phyloP scores from a whole-genome alignment of 2,329 filamentous ascomycete genomes.

The Cladosporium sp. region DNA sequence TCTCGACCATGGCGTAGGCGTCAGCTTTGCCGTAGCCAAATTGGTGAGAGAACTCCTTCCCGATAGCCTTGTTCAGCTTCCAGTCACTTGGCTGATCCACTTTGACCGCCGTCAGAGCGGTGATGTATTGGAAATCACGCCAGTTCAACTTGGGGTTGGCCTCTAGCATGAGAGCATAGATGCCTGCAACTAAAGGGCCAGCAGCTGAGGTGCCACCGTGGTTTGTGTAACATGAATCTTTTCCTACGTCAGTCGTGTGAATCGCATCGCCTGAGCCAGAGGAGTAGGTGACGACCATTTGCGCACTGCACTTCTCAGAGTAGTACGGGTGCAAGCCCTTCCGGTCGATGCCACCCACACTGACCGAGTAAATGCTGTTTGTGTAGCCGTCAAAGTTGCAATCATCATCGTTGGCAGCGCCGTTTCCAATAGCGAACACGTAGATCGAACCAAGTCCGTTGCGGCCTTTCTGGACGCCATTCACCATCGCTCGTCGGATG shows the following conservation, averaged over 20 bases:
- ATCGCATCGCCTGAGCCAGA: constrained; percentile 86
- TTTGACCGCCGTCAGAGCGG: constrained; percentile 77
- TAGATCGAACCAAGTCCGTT: constrained; percentile 82
- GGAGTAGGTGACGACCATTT: constrained; percentile 94
- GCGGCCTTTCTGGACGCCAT: constrained; percentile 84
- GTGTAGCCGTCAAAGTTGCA: constrained; percentile 99
- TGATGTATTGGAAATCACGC: constrained; percentile 92
- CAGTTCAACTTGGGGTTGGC: constrained; percentile 83
- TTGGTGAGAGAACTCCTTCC: constrained; percentile 86
- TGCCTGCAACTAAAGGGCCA: constrained; percentile 85
- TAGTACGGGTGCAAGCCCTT: constrained; percentile 90
- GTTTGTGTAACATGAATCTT: constrained; percentile 68
- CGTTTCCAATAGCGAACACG: constrained; percentile 96
- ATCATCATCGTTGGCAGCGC: constrained; percentile 81
- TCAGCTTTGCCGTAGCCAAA: constrained; percentile 97
- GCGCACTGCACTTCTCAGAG: constrained; percentile 92
- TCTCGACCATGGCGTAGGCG: constrained; percentile 77
- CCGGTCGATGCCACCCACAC: constrained; percentile 86
- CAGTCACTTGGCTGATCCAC: constrained; percentile 75
- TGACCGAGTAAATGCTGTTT: constrained; percentile 98
- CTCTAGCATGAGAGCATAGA: constrained; percentile 83
- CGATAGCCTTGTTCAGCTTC: constrained; percentile 69
- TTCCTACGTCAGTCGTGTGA: constrained; percentile 91
- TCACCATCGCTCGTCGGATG: constrained; percentile 86
- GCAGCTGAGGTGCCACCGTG: constrained; percentile 96